Conservation (phyloP, 805 yeast species). For the Starmera pachycereana region DNA sequence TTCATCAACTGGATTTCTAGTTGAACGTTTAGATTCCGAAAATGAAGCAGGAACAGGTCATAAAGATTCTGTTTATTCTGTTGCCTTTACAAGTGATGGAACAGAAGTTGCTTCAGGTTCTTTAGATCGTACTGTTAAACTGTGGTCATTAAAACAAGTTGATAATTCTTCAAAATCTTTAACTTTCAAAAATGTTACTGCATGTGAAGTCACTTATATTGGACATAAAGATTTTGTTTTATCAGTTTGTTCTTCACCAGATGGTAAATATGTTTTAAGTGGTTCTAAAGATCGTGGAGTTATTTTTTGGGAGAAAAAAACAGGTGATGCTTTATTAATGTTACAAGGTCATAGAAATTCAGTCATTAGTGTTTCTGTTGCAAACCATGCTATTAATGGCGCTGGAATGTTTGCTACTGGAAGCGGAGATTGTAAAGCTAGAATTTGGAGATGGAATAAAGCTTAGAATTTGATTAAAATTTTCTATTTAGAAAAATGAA, state of each 20-base stretch:
- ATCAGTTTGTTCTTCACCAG: conserved; percentile 89
- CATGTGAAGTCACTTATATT: conserved; percentile 85
- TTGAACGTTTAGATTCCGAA: conserved; percentile 86
- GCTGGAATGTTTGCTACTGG: conserved; percentile 94
- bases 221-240: conserved; percentile 96
- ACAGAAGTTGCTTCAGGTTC: conserved; percentile 91
- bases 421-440: conserved; percentile 93
- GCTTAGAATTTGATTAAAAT: conserved; percentile 4
- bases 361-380: conserved; percentile 88
- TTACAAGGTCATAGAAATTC: conserved; percentile 95
- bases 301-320: conserved; percentile 87
- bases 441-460: conserved; percentile 86
- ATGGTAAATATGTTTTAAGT: conserved; percentile 79
- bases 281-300: conserved; percentile 98
- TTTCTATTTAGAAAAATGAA: neutral
- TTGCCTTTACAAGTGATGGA: conserved; percentile 86
- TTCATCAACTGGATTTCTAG: conserved; percentile 81
- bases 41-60: conserved; percentile 87
- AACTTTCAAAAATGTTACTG: conserved; percentile 30
- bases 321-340: conserved; percentile 90
- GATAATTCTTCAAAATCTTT: conserved; percentile 30
- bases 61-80: conserved; percentile 91
- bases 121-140: conserved; percentile 88
- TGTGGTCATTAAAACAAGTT: conserved; percentile 78
- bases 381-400: conserved; percentile 61